These are phyloP conservation scores for Boletus subcaerulescens DNA, from an alignment of 768 basidiomycete genomes.

Conservation along the genomic window DNA sequence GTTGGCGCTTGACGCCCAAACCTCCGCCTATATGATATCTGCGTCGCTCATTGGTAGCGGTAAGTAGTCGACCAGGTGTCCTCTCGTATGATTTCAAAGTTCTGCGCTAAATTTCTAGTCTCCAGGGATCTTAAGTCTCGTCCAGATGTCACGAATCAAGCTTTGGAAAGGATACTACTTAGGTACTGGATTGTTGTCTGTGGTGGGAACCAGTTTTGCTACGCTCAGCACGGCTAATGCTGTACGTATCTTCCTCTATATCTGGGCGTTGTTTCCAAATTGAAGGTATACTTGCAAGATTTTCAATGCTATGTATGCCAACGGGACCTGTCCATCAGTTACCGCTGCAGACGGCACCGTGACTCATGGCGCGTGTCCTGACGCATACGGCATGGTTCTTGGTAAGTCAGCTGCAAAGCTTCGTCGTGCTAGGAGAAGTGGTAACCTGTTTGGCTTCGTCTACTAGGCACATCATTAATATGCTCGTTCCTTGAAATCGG, in stretches of 20 bases:
- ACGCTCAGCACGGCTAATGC: conserved; percentile 72
- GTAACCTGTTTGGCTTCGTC: neutral
- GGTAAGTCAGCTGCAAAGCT: conserved; percentile 36
- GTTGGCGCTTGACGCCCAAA: conserved; percentile 54
- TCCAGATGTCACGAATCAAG: conserved; percentile 73
- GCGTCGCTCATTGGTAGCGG: conserved; percentile 79
- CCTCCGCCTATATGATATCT: conserved; percentile 76
- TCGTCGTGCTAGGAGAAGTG: neutral
- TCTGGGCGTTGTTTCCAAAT: neutral
- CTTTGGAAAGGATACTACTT: conserved; percentile 64
- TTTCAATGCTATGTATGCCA: conserved; percentile 71
- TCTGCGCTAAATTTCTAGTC: neutral
- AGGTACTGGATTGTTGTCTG: conserved; percentile 77
- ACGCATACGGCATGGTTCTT: conserved; percentile 76
- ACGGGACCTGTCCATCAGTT: conserved; percentile 71
- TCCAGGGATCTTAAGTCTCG: conserved; percentile 68
- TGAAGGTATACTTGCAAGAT: conserved; percentile 40
- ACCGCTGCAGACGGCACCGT: conserved; percentile 56
- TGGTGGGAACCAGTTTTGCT: conserved; percentile 80
- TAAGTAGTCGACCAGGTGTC: conserved; percentile 28
- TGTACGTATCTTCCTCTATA: conserved; percentile 34
- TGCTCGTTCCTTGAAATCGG: conserved; percentile 81
- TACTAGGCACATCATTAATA: conserved; percentile 69
- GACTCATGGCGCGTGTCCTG: conserved; percentile 63
- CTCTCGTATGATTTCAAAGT: neutral